Percentiles rank a stretch among this genome's conserved stretches.
phyloP scores from a whole-genome alignment of 2,329 filamentous ascomycete species.

The Scorias spongiosa region DNA sequence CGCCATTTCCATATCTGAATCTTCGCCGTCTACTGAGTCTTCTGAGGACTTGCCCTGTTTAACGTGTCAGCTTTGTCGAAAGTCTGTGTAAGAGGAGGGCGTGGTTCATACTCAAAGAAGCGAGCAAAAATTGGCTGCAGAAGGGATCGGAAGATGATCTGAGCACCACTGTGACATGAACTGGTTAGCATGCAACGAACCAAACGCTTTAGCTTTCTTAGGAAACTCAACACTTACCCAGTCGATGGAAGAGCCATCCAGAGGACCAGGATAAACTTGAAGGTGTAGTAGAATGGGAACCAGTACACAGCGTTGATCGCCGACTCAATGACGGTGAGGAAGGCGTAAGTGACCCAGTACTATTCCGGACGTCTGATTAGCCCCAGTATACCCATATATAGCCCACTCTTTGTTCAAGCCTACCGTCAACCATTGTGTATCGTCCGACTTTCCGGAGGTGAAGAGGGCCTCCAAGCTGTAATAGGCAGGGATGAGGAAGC shows the following conservation, averaged over 20 bases:
- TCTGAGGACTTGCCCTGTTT: constrained; percentile 22
- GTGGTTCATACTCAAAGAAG: constrained; percentile 60
- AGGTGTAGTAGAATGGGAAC: constrained; percentile 98
- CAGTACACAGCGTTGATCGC: constrained; percentile 76
- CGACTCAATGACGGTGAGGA: constrained; percentile 72
- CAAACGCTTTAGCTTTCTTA: not conserved
- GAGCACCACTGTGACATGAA: constrained; percentile 55
- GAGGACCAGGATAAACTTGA: constrained; percentile 95
- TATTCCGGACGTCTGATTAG: constrained; percentile 13
- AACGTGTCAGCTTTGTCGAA: constrained; percentile 66
- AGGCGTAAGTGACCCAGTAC: constrained; percentile 80
- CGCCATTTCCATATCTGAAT: too few species aligned
- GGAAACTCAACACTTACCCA: constrained; percentile 46
- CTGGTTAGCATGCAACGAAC: constrained; percentile 9
- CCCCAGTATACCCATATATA: constrained; percentile 6
- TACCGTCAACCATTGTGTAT: constrained; percentile 62
- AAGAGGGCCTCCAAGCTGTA: constrained; percentile 72
- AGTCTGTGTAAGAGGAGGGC: constrained; percentile 60
- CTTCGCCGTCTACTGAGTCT: not conserved
- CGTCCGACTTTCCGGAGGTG: constrained; percentile 53
- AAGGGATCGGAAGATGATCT: constrained; percentile 94
- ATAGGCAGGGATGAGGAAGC: constrained; percentile 70
- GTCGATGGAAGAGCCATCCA: constrained; percentile 96
- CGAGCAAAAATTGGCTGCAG: constrained; percentile 79
- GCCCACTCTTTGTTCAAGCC: constrained; percentile 5